Evolutionary conservation across 225 moss, liverwort and hornwort genomes (phyloP), one percentile per base, ranked within the genome.

Genomic region (Thuidium tamariscinum): DNA sequence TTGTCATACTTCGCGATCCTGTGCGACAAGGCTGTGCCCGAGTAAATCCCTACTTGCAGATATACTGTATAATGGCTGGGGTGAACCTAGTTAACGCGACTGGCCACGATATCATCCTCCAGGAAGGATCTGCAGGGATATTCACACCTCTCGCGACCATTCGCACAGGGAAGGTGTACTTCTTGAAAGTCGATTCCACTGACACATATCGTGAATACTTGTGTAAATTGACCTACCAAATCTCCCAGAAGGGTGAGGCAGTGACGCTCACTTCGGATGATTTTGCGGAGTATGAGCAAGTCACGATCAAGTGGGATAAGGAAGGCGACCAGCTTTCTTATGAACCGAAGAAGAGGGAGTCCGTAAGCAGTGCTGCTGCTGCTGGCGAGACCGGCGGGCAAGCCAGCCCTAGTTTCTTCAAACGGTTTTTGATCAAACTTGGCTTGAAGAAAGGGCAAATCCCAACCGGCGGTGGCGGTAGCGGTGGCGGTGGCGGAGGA

Each of bases 401-500:
- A 44, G 44, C 1, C 39, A 2, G n/a, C n/a, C n/a, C n/a, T n/a
- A n/a, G 71, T 44, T 8, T 71, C 0, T 0, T 16, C 71, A 44
- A 0, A 2, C 3, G 46, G 72, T 0, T 72, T 46, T 0, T 29
- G 0, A 3, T 9, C 42, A 48, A 19, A 7, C 0, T 51, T 13
- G 4, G 19, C 49, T 11, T 34, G 74, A 34, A 51, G 21, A 74
- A 32, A 74, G 32, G 3, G 32, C 74, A 3, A 2, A 2, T 13
- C 51, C 12, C 32, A 32, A 34, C 1, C 49, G 73, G 12, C 12
- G 32, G 7, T 2, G 72, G 18, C 3, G 27, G 6, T 1, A 16
- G 14, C 0, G 42, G 16, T 0, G 26, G 8, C 0, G 37, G 2
- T 1, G 16, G 5, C 11, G 36, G 34, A n/a, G n/a, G n/a, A n/a